Percentiles rank a stretch among this genome's conserved stretches.
Conservation (phyloP, 805 yeast genomes). For the Priceomyces haplophilus region DNA sequence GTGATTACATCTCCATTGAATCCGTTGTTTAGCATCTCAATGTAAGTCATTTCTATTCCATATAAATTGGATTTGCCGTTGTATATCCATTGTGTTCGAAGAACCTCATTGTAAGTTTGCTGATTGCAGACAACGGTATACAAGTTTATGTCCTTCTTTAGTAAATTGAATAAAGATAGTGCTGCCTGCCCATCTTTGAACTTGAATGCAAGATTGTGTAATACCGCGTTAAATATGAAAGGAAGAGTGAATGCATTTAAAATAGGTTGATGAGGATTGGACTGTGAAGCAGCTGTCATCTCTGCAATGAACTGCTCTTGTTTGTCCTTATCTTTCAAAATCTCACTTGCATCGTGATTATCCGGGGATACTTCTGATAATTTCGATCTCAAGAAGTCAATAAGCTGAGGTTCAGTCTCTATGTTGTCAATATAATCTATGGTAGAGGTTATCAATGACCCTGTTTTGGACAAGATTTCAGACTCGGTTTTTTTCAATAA, state of each 20-base stretch:
- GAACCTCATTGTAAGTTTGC: conserved; percentile 38
- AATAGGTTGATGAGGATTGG: conserved; percentile 21
- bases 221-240: conserved; percentile 29
- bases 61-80: conserved; percentile 35
- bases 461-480: conserved; percentile 15
- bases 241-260: conserved; percentile 37
- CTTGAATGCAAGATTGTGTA: conserved; percentile 22
- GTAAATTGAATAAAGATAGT: conserved; percentile 31
- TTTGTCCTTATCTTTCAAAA: conserved; percentile 1
- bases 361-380: conserved; percentile 12
- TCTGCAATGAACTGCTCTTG: conserved; percentile 19
- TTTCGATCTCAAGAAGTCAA: conserved; percentile 16
- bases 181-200: conserved; percentile 36
- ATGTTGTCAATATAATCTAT: conserved; percentile 18
- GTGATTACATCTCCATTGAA: conserved; percentile 36
- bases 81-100: conserved; percentile 36
- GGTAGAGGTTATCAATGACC: conserved; percentile 20
- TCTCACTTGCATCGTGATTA: not conserved
- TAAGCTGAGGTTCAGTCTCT: conserved; percentile 11
- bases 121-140: conserved; percentile 39
- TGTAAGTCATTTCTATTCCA: conserved; percentile 30
- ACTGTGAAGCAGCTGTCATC: conserved; percentile 12
- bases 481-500: conserved; percentile 10
- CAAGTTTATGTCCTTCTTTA: conserved; percentile 30
- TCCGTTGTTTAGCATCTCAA: conserved; percentile 43